Evolutionary conservation across 148 eudicot genomes (phyloP), one percentile per base, ranked within the genome.

Genomic region (Cornus kousa): DNA sequence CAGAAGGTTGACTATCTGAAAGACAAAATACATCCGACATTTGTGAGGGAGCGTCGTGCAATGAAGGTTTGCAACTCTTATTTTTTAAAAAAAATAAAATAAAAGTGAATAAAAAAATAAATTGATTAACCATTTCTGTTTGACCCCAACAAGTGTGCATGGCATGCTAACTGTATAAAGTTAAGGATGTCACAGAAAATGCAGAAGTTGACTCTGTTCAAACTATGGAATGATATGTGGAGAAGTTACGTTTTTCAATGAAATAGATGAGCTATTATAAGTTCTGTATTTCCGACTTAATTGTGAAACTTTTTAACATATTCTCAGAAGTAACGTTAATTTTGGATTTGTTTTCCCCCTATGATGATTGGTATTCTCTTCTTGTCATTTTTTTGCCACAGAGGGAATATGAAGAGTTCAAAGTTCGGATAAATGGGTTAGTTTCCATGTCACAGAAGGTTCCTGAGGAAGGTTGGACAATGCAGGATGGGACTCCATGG

Each of bases 401-500:
- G 97, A 95, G 97, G 85, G 98, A 93, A 35, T 95, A 95, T 74
- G 98, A 95, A 66, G 96, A 91, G 79, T 95, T 95, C 72, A 95
- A 93, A 89, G 81, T 95, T 59, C 87, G 91, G 78, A 91, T 95
- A 79, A 95, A 95, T 85, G 87, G 96, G 68, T 69, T 95, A 80
- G 98, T 95, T 31, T 82, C 94, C 55, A 90, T 80, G 79, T 93
- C 97, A n/a, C 88, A 88, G 78, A 95, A 95, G 81, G 96, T 95
- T 87, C 98, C 98, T 0, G 98, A 95, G 77, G 98, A 94, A 64
- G 98, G 98, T 35, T 94, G 97, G 97, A 92, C 98, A 32, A 94
- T 94, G 98, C 97, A 91, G 77, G 98, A 95, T 73, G 98, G 98
- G 74, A 91, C 96, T 74, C 96, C 94, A 48, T 95, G 98, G 98